Evolutionary conservation across 2,329 filamentous ascomycete species (phyloP).

Genomic region (Botrytis hyacinthi): DNA sequence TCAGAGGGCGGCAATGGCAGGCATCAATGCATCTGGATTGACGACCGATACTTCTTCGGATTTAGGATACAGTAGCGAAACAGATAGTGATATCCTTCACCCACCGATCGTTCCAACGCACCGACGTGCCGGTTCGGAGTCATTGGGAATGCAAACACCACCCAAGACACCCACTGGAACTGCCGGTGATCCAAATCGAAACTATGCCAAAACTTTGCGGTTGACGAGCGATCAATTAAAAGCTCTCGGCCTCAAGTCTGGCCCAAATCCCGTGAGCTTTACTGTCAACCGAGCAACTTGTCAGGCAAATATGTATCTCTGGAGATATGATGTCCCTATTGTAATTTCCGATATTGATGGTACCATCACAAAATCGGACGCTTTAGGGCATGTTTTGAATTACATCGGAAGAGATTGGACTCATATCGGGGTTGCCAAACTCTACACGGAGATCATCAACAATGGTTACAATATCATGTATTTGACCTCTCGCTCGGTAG

Average conservation of each 20-base stretch:
- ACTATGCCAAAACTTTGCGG: constrained; percentile 94
- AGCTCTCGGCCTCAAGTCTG: constrained; percentile 73
- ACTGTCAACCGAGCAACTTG: constrained; percentile 95
- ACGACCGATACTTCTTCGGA: constrained; percentile 75
- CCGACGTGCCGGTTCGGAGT: constrained; percentile 57
- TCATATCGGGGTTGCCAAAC: constrained; percentile 90
- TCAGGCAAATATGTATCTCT: constrained; percentile 88
- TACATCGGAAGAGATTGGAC: constrained; percentile 99
- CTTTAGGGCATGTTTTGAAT: constrained; percentile 88
- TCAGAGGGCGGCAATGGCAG: constrained; percentile 55
- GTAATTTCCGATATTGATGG: constrained; percentile 99
- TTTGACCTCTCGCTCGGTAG: constrained; percentile 88
- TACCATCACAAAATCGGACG: constrained; percentile 97
- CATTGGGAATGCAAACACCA: constrained; percentile 56
- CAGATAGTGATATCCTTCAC: constrained; percentile 57
- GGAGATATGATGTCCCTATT: constrained; percentile 86
- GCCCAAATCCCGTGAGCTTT: constrained; percentile 93
- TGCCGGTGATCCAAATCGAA: constrained; percentile 68
- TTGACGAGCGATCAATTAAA: constrained; percentile 95
- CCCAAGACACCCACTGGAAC: constrained; percentile 67
- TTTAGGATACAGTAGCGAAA: constrained; percentile 93
- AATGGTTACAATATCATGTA: constrained; percentile 99
- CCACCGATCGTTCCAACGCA: constrained; percentile 50
- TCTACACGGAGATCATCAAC: constrained; percentile 90
- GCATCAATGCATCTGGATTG: constrained; percentile 40